A percentile compares a stretch with the other conserved stretches of the same genome.
Evolutionary conservation across 2,329 filamentous ascomycete species (phyloP).

Genomic region (Gliomastix tumulicola): DNA sequence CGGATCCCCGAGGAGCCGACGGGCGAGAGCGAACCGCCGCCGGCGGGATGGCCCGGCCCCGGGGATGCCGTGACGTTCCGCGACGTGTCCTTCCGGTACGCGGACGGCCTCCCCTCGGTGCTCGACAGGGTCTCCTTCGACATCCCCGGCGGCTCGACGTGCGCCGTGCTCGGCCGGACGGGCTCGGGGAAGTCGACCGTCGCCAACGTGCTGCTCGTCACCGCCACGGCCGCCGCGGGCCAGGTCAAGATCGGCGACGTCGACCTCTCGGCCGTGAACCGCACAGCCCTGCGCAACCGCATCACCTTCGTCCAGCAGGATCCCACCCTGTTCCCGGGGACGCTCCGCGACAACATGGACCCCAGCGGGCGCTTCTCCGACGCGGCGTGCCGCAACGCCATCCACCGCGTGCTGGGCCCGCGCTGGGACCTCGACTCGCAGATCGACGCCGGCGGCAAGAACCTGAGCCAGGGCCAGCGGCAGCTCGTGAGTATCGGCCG

Average conservation of each 20-base stretch:
- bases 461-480: slow-evolving; percentile 55
- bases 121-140: slow-evolving; percentile 61
- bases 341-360: slow-evolving; percentile 59
- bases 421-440: slow-evolving; percentile 39
- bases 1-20: slow-evolving; percentile 68
- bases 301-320: slow-evolving; percentile 60
- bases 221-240: slow-evolving; percentile 42
- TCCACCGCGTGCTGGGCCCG: slow-evolving; percentile 52
- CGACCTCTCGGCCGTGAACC: slow-evolving; percentile 45
- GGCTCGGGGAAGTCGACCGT: slow-evolving; percentile 82
- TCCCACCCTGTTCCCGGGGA: slow-evolving; percentile 53
- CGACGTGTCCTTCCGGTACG: slow-evolving; percentile 72
- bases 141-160: slow-evolving; percentile 59
- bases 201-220: slow-evolving; percentile 51
- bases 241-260: slow-evolving; percentile 46
- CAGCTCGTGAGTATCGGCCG: slow-evolving; percentile 55
- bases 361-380: slow-evolving; percentile 53
- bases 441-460: slow-evolving; percentile 53
- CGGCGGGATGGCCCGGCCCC: slow-evolving; percentile 69
- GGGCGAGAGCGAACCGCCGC: slow-evolving; percentile 62
- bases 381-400: slow-evolving; percentile 37
- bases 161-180: slow-evolving; percentile 71
- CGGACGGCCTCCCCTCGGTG: slow-evolving; percentile 67
- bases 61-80: slow-evolving; percentile 70
- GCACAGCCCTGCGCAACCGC: slow-evolving; percentile 46